A percentile compares a stretch with the other conserved stretches of the same genome.
phyloP scores from a whole-genome alignment of 2,329 filamentous ascomycete species.

The Neoarthrinium moseri region DNA sequence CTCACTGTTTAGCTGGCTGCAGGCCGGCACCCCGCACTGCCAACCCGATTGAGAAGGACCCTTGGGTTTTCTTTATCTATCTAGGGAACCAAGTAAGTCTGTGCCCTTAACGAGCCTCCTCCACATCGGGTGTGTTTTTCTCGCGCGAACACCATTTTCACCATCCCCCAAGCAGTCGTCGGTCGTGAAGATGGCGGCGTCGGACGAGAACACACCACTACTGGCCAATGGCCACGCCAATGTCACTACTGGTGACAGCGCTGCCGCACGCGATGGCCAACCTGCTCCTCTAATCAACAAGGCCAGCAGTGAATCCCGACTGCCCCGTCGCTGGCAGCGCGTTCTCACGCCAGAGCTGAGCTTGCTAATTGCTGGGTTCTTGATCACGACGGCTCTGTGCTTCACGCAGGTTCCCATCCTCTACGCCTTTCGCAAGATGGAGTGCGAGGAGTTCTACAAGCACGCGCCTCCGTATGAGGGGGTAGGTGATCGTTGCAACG shows the following conservation, averaged over 20 bases:
- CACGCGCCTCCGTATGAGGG: constrained; percentile 49
- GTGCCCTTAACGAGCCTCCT: neutral
- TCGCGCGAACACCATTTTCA: neutral
- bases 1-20: no score
- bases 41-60: constrained; percentile 1
- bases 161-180: neutral
- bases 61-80: neutral
- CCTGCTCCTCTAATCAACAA: neutral
- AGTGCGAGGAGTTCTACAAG: constrained; percentile 66
- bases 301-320: neutral
- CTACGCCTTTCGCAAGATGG: constrained; percentile 70
- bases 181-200: constrained; percentile 13
- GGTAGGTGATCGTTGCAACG: constrained; percentile 52
- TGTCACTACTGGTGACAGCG: neutral
- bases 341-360: constrained; percentile 13
- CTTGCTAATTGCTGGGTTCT: constrained; percentile 17
- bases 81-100: neutral
- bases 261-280: neutral
- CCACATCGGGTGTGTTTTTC: neutral
- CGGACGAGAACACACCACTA: constrained; percentile 19
- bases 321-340: neutral
- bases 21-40: no score
- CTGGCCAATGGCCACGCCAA: constrained; percentile 12
- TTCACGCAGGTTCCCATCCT: constrained; percentile 34
- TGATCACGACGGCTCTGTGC: constrained; percentile 20